phyloP scores from a whole-genome alignment of 805 yeast genomes.

The Priceomyces fermenticarens region DNA sequence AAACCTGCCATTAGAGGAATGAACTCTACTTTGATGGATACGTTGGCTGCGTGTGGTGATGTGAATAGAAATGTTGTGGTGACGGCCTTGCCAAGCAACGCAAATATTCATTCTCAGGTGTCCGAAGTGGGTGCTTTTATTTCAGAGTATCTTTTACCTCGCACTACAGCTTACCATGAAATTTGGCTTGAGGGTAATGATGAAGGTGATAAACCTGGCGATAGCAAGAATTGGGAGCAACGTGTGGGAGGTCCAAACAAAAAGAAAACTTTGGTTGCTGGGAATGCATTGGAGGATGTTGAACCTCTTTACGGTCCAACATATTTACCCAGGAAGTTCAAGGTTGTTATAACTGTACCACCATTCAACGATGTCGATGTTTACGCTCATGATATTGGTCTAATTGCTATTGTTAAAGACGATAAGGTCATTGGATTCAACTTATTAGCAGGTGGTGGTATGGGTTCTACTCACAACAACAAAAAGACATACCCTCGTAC shows the following conservation, averaged over 20 bases:
- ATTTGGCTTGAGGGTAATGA: conserved; percentile 92
- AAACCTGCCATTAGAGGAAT: conserved; percentile 91
- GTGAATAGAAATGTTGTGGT: conserved; percentile 95
- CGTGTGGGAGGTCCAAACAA: conserved; percentile 76
- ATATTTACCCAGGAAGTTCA: conserved; percentile 93
- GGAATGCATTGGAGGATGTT: conserved; percentile 73
- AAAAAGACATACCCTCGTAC: conserved; percentile 95
- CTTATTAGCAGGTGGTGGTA: conserved; percentile 94
- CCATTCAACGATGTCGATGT: conserved; percentile 97
- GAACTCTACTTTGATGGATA: conserved; percentile 87
- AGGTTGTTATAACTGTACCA: conserved; percentile 91
- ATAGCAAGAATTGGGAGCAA: conserved; percentile 59
- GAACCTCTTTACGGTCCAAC: conserved; percentile 88
- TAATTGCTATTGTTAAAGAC: conserved; percentile 78
- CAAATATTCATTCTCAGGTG: conserved; percentile 76
- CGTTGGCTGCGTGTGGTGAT: conserved; percentile 98
- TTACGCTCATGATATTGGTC: conserved; percentile 91
- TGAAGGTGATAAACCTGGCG: conserved; percentile 64
- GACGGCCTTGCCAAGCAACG: conserved; percentile 84
- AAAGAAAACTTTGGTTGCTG: conserved; percentile 81
- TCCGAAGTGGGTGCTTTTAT: conserved; percentile 59
- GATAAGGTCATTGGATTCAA: conserved; percentile 77
- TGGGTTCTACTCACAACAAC: conserved; percentile 98
- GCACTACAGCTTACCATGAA: conserved; percentile 94
- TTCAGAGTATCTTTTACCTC: conserved; percentile 82